Conservation (phyloP, 176 grass and related monocot species). For the Triticum timopheevii region DNA sequence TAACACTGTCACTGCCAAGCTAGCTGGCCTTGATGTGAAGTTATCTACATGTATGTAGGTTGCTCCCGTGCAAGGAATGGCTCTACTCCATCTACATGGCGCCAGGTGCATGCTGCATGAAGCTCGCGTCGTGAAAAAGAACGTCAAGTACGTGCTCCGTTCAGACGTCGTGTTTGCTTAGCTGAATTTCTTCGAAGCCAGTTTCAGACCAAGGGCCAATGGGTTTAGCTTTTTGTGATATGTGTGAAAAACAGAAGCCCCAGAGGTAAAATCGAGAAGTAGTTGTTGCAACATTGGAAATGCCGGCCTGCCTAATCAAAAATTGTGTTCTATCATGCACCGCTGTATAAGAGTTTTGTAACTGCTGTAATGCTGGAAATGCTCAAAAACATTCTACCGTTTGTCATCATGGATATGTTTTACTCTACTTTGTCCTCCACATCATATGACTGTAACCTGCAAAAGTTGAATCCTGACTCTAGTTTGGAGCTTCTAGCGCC, state of each 20-base stretch:
- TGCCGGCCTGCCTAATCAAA: background rate
- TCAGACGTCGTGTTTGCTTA: conserved; percentile 86
- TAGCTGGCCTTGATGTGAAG: conserved; percentile 17
- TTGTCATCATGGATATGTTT: background rate
- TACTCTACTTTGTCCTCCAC: no score
- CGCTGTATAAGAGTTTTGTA: background rate
- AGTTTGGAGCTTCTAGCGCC: background rate
- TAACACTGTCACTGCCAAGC: background rate
- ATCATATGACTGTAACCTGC: background rate
- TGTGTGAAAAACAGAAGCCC: background rate
- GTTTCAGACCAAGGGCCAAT: no score
- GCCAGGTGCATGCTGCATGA: conserved; percentile 96
- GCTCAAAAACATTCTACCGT: background rate
- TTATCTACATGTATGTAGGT: conserved; percentile 46
- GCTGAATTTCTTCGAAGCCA: background rate
- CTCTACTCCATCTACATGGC: conserved; percentile 87
- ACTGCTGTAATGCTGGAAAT: conserved; percentile 2
- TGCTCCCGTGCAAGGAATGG: conserved; percentile 77
- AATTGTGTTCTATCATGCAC: background rate
- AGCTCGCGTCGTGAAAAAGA: conserved; percentile 79
- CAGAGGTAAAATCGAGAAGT: background rate
- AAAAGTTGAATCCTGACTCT: background rate
- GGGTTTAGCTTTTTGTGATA: background rate
- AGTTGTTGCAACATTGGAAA: background rate
- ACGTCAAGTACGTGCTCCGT: conserved; percentile 76